phyloP scores from a whole-genome alignment of 78 protist species.

The Planoprotostelium fungivorum region DNA sequence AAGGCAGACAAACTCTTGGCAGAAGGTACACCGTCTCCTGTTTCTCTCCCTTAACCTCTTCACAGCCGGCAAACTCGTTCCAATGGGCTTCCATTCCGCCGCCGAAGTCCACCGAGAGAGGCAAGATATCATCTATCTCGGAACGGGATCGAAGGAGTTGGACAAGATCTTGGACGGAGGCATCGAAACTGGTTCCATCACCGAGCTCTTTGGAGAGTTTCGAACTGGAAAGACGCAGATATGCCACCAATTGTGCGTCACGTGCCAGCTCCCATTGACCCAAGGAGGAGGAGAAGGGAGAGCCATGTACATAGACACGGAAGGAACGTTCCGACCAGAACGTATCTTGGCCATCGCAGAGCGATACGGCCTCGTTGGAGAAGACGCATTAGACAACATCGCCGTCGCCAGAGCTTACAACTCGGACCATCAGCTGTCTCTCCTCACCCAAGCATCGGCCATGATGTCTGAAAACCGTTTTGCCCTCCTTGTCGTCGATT shows the following conservation, averaged over 20 bases:
- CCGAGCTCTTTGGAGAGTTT: conserved; percentile 99
- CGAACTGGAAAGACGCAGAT: conserved; percentile 98
- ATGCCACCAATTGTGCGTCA: conserved; percentile 98
- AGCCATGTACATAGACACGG: conserved; percentile 99
- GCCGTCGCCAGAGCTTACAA: conserved; percentile 98
- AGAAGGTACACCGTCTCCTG: background rate
- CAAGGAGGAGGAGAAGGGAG: conserved; percentile 98
- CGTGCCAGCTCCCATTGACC: conserved; percentile 79
- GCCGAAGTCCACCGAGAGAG: conserved; percentile 75
- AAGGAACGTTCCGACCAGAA: conserved; percentile 99
- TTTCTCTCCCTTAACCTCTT: background rate
- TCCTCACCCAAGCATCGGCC: conserved; percentile 92
- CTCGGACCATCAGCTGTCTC: conserved; percentile 91
- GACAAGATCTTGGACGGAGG: conserved; percentile 96
- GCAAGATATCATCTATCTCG: conserved; percentile 71
- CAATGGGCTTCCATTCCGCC: conserved; percentile 95
- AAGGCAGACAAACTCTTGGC: conserved; percentile 95
- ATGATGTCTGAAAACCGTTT: conserved; percentile 96
- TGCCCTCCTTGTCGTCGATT: conserved; percentile 94
- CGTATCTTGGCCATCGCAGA: conserved; percentile 91
- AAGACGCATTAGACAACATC: conserved; percentile 96
- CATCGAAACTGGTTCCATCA: conserved; percentile 97
- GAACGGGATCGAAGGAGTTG: conserved; percentile 94
- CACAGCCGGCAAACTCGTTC: conserved; percentile 78
- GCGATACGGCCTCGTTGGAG: conserved; percentile 74